Percentiles rank a stretch among this genome's conserved stretches.
Evolutionary conservation across 805 yeast genomes (phyloP).

Genomic region (Pichia cabralensis): DNA sequence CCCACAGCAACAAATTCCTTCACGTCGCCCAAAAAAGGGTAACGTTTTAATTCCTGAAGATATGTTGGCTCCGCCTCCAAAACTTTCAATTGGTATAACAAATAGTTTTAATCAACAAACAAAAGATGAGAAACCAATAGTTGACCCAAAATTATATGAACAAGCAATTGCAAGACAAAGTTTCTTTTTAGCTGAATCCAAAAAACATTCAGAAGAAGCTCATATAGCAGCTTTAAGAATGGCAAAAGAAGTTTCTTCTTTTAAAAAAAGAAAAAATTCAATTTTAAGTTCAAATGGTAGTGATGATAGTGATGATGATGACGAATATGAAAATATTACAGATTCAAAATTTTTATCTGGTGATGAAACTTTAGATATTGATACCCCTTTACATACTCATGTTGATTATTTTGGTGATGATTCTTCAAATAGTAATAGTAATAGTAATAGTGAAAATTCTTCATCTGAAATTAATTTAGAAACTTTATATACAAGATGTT

Average conservation of each 20-base stretch:
- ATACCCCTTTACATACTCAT: conserved; percentile 52
- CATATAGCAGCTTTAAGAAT: conserved; percentile 60
- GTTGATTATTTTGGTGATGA: conserved; percentile 24
- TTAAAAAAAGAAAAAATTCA: conserved; percentile 24
- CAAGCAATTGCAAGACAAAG: conserved; percentile 52
- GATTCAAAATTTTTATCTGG: conserved; percentile 3
- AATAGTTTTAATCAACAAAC: conserved; percentile 29
- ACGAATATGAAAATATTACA: conserved; percentile 5
- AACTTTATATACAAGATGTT: conserved; percentile 38
- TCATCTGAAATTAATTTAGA: conserved; percentile 32
- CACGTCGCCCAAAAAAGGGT: conserved; percentile 43
- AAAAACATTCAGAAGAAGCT: conserved; percentile 68
- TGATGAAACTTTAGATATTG: conserved; percentile 39
- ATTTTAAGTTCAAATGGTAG: conserved; percentile 15
- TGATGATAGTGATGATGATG: conserved; percentile 20
- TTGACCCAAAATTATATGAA: conserved; percentile 38
- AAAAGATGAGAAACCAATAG: conserved; percentile 21
- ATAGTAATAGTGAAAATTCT: conserved; percentile 16
- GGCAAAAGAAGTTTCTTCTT: conserved; percentile 52
- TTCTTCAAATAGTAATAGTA: conserved; percentile 3
- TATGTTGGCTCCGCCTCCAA: conserved; percentile 48
- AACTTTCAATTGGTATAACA: conserved; percentile 61
- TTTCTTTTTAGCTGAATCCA: conserved; percentile 47
- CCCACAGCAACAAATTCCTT: conserved; percentile 55
- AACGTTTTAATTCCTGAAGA: conserved; percentile 59